Evolutionary conservation across 192 early-diverging fungal species (phyloP).

Genomic region (Ambispora gerdemannii): DNA sequence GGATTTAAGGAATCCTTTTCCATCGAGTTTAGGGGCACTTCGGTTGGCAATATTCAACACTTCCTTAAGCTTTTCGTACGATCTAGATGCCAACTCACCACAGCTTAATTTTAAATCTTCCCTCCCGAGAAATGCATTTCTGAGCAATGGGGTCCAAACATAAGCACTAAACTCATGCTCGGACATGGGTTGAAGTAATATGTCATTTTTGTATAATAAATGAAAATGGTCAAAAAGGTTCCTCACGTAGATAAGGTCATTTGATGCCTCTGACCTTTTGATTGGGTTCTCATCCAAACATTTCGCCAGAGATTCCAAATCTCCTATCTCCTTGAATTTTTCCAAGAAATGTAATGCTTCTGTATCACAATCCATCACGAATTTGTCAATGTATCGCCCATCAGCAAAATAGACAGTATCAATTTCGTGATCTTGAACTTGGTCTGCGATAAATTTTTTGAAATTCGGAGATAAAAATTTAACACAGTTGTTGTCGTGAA

Average conservation of each 20-base stretch:
- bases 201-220: constrained; percentile 5
- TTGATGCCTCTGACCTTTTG: background rate
- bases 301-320: background rate
- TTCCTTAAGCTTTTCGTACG: background rate
- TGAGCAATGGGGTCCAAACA: background rate
- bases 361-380: background rate
- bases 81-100: background rate
- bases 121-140: background rate
- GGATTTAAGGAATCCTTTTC: too few relatives aligned
- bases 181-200: background rate
- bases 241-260: constrained; percentile 1
- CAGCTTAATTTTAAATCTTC: background rate
- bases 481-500: background rate
- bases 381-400: too few relatives aligned
- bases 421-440: background rate
- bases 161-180: background rate
- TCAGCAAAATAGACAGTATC: too few relatives aligned
- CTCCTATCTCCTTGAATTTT: background rate
- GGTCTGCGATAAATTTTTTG: background rate
- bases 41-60: background rate
- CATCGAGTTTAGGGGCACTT: background rate
- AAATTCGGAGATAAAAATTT: background rate
- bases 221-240: background rate
- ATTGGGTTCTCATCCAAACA: background rate
- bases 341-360: background rate